These are phyloP conservation scores for Paramarasmius palmivorus DNA, from an alignment of 1,284 basidiomycete species.

Conservation along the genomic window DNA sequence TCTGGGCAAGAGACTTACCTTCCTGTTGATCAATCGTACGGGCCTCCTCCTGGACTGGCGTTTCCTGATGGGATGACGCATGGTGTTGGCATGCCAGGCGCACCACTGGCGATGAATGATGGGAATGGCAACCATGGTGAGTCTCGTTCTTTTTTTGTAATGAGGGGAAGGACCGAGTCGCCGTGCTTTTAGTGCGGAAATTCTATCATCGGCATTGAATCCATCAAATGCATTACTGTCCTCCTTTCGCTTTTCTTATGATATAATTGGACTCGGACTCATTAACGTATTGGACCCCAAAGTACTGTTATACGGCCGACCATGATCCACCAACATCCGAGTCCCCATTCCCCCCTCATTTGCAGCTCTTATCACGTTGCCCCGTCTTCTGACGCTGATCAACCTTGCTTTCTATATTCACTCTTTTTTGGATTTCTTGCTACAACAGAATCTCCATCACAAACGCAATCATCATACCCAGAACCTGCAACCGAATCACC, in stretches of 20 bases:
- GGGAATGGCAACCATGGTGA: slow-evolving; percentile 62
- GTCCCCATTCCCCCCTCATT: slow-evolving; percentile 27
- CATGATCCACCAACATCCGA: slow-evolving; percentile 22
- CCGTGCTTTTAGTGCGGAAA: slow-evolving; percentile 84
- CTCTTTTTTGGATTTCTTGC: slow-evolving; percentile 31
- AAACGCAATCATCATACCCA: slow-evolving; percentile 34
- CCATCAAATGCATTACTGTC: background rate
- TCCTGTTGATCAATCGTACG: slow-evolving; percentile 34
- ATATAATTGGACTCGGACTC: slow-evolving; percentile 20
- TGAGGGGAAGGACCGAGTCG: slow-evolving; percentile 77
- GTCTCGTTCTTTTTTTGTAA: slow-evolving; percentile 46
- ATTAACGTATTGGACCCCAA: slow-evolving; percentile 12
- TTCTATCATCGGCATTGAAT: slow-evolving; percentile 64
- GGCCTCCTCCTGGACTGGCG: slow-evolving; percentile 65
- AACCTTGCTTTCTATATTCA: slow-evolving; percentile 37
- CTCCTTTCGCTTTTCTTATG: slow-evolving; percentile 28
- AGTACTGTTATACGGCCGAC: slow-evolving; percentile 15
- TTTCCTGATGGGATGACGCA: slow-evolving; percentile 39
- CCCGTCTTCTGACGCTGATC: slow-evolving; percentile 45
- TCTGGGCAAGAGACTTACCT: slow-evolving; percentile 29
- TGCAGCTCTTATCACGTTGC: slow-evolving; percentile 13
- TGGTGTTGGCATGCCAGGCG: slow-evolving; percentile 23
- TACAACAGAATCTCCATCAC: slow-evolving; percentile 22
- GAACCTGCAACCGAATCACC: slow-evolving; percentile 51
- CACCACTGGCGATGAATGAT: slow-evolving; percentile 33